Conservation (phyloP, 345 rosid genomes). For the Geranium rotundifolium region DNA sequence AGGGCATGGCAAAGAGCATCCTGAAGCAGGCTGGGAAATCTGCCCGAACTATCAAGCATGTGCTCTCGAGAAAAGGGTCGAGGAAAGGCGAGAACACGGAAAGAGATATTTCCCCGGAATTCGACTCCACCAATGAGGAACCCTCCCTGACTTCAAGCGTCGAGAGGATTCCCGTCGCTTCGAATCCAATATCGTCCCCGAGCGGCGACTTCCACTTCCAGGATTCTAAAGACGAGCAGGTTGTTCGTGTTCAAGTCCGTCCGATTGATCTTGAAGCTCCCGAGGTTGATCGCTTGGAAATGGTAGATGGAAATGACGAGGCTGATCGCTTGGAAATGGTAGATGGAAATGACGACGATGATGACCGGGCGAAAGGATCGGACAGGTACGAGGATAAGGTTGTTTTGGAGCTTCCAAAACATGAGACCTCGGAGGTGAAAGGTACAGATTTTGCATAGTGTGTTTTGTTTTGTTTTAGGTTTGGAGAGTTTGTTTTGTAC, state of each 20-base stretch:
- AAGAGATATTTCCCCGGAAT: conserved; percentile 17
- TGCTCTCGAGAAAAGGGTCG: conserved; percentile 56
- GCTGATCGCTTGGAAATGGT: neutral
- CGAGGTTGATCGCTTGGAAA: neutral
- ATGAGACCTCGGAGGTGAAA: neutral
- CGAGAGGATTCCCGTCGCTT: conserved; percentile 15
- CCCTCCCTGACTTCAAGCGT: conserved; percentile 18
- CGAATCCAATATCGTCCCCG: conserved; percentile 7
- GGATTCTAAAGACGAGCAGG: neutral
- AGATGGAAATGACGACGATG: no score
- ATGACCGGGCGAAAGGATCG: neutral
- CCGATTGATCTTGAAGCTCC: neutral
- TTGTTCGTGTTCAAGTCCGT: no score
- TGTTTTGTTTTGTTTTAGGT: no score
- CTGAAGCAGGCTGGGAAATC: conserved; percentile 49
- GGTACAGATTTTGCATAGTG: neutral
- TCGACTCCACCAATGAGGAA: conserved; percentile 38
- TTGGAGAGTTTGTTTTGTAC: no score
- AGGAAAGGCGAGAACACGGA: conserved; percentile 21
- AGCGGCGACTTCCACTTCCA: neutral
- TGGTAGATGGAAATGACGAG: neutral
- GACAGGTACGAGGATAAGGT: neutral
- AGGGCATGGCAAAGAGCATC: conserved; percentile 43
- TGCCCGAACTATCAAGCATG: conserved; percentile 44
- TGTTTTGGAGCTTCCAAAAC: neutral